phyloP scores from a whole-genome alignment of 2,329 filamentous ascomycete species.

The Paecilomyces sp. region DNA sequence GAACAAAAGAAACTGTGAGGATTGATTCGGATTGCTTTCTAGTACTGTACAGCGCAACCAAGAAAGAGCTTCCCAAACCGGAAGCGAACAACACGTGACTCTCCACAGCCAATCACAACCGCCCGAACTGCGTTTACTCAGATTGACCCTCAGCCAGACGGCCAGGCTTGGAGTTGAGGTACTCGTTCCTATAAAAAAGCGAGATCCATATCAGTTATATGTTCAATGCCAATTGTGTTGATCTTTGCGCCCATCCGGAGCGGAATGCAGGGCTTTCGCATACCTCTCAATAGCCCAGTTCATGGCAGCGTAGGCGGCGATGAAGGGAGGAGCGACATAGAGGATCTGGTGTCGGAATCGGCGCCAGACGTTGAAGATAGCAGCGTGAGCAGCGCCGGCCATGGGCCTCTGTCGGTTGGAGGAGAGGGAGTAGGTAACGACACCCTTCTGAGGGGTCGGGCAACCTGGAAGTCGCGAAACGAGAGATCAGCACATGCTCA shows the following conservation, averaged over 20 bases:
- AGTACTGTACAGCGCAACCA: conserved; percentile 35
- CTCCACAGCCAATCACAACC: background rate
- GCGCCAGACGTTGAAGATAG: conserved; percentile 93
- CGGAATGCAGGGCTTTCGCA: conserved; percentile 23
- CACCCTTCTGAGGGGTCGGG: conserved; percentile 49
- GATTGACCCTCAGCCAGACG: conserved; percentile 25
- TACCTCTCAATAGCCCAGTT: conserved; percentile 89
- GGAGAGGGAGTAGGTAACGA: conserved; percentile 66
- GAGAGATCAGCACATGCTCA: conserved; percentile 1
- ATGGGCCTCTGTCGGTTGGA: conserved; percentile 85
- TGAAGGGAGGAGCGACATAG: conserved; percentile 74
- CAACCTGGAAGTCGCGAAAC: conserved; percentile 16
- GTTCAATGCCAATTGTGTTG: conserved; percentile 3
- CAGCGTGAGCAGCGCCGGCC: conserved; percentile 68
- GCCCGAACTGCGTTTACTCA: conserved; percentile 20
- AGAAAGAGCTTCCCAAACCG: conserved; percentile 2
- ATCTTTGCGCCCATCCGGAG: background rate
- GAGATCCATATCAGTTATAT: conserved; percentile 1
- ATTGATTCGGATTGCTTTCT: conserved; percentile 27
- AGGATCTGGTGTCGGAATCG: conserved; percentile 79
- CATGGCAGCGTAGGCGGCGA: conserved; percentile 75
- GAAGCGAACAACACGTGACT: background rate
- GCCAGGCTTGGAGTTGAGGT: conserved; percentile 44
- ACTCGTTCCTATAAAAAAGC: conserved; percentile 36
- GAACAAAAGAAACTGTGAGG: background rate